Conservation (phyloP, 2,329 filamentous ascomycete genomes). For the Albifimbria verrucaria region DNA sequence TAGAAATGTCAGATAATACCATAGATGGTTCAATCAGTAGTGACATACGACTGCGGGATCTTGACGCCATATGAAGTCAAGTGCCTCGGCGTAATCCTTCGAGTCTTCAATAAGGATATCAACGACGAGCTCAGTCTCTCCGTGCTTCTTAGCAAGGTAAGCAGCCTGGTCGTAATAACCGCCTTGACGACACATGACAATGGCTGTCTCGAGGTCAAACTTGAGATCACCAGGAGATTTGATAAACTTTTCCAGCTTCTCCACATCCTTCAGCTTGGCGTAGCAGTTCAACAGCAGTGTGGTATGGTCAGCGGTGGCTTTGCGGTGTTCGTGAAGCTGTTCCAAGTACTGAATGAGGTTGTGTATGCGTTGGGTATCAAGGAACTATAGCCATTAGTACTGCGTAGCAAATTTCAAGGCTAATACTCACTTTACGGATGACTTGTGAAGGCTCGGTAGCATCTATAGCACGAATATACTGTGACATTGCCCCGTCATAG, state of each 20-base stretch:
- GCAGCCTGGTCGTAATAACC: conserved; percentile 97
- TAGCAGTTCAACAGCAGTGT: conserved; percentile 95
- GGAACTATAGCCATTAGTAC: conserved; percentile 57
- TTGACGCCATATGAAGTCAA: conserved; percentile 87
- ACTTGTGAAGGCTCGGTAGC: conserved; percentile 95
- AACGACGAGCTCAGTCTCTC: conserved; percentile 88
- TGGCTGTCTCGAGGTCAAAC: conserved; percentile 95
- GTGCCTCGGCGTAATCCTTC: conserved; percentile 81
- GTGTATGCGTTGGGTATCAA: conserved; percentile 95
- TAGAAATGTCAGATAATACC: too few species aligned
- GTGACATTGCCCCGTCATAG: conserved; percentile 98
- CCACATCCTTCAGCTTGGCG: conserved; percentile 94
- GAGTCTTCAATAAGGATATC: conserved; percentile 96
- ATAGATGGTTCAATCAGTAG: too few species aligned
- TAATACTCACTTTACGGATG: conserved; percentile 69
- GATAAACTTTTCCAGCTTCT: conserved; percentile 95
- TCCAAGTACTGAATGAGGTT: conserved; percentile 97
- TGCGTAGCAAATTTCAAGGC: accelerated
- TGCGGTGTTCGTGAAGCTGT: conserved; percentile 90
- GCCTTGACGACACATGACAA: conserved; percentile 94
- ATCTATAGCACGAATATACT: conserved; percentile 94
- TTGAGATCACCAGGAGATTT: conserved; percentile 92
- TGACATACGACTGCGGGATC: conserved; percentile 70
- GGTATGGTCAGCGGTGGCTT: conserved; percentile 91
- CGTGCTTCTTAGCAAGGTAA: conserved; percentile 90